These are phyloP conservation scores for Carex cristatella DNA, from an alignment of 176 grass and related monocot species.

Conservation along the genomic window DNA sequence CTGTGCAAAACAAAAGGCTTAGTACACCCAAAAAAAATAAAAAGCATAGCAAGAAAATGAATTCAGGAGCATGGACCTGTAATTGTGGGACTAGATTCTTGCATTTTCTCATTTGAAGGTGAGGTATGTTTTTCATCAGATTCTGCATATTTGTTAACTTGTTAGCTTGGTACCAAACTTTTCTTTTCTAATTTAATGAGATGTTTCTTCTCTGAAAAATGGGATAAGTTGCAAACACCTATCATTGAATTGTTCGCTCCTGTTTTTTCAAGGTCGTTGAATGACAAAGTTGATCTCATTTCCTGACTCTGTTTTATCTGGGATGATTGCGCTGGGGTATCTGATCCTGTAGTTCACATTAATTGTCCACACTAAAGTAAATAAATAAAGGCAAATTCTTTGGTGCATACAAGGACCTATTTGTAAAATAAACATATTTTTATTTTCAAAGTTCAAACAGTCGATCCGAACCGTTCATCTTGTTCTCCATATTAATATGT, in stretches of 20 bases:
- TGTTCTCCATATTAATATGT: no score
- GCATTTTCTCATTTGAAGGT: background rate
- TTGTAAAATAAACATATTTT: no score
- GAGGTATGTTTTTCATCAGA: background rate
- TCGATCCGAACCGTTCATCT: no score
- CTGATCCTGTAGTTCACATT: background rate
- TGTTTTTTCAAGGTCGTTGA: background rate
- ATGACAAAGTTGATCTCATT: background rate
- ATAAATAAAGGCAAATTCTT: no score
- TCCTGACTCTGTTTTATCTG: background rate
- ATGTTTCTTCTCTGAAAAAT: background rate
- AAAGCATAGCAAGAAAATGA: no score
- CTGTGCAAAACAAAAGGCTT: background rate
- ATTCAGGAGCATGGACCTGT: background rate
- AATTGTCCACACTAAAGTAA: background rate
- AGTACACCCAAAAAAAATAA: no score
- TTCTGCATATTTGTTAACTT: slow-evolving; percentile 4
- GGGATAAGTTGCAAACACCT: background rate
- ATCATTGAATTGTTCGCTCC: slow-evolving; percentile 14
- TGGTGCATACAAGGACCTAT: no score
- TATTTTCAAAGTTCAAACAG: no score
- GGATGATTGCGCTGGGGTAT: background rate
- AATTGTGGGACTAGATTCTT: slow-evolving; percentile 7
- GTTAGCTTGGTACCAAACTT: background rate
- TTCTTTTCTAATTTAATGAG: background rate